These are phyloP conservation scores for Bruguiera gymnorhiza DNA, from an alignment of 345 rosid genomes.

Conservation along the genomic window DNA sequence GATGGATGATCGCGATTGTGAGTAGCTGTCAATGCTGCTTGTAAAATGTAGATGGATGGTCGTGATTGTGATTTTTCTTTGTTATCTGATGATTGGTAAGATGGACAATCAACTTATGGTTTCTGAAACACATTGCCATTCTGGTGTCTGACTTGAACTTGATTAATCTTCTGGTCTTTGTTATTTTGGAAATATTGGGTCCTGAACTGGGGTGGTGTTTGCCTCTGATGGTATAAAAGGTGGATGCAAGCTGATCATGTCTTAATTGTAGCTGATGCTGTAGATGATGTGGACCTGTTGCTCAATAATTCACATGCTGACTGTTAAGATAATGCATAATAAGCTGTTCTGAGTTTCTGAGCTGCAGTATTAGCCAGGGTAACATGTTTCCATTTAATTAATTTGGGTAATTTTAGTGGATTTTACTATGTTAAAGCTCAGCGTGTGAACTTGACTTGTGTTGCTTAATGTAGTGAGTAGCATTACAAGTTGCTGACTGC, in stretches of 20 bases:
- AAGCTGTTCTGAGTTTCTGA: not conserved
- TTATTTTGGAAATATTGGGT: slow-evolving; percentile 24
- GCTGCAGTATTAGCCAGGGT: not conserved
- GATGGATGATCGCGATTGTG: slow-evolving; percentile 48
- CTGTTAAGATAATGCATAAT: not conserved
- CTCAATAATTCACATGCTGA: not conserved
- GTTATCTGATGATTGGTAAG: slow-evolving; percentile 43
- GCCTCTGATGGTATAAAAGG: slow-evolving; percentile 28
- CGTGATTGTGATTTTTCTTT: slow-evolving; percentile 45
- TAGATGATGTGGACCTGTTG: not conserved
- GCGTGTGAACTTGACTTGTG: not conserved
- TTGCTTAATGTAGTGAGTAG: slow-evolving; percentile 5
- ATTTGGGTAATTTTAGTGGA: not conserved
- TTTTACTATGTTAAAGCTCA: not conserved
- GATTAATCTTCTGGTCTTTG: slow-evolving; percentile 27
- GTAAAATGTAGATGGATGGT: slow-evolving; percentile 47
- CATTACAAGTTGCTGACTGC: not conserved
- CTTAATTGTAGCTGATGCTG: not conserved
- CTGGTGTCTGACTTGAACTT: slow-evolving; percentile 29
- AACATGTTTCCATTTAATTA: not conserved
- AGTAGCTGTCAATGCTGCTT: slow-evolving; percentile 71
- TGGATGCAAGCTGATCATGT: not conserved
- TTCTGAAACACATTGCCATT: slow-evolving; percentile 26
- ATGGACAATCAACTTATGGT: slow-evolving; percentile 20
- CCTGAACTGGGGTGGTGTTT: slow-evolving; percentile 29